phyloP scores from a whole-genome alignment of 208 protist species.

The Blechomonas ayalai region DNA sequence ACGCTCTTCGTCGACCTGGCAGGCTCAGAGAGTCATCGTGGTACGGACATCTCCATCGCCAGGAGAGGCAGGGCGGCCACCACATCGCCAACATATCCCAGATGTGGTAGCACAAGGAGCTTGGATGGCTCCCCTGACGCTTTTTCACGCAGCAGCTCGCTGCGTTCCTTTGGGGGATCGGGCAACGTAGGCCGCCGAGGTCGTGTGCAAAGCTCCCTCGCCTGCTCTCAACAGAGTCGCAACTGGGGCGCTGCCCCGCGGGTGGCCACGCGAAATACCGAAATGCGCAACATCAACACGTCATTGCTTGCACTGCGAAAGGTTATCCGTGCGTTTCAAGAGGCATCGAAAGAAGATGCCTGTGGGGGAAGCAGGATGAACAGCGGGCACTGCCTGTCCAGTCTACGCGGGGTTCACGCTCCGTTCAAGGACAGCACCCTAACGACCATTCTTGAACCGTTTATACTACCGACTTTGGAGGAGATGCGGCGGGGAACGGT shows the following conservation, averaged over 20 bases:
- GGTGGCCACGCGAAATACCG: conserved; percentile 19
- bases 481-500: neutral
- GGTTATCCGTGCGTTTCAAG: conserved; percentile 51
- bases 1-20: conserved; percentile 60
- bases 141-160: too few species aligned
- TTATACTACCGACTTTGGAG: conserved; percentile 19
- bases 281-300: conserved; percentile 70
- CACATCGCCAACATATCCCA: neutral
- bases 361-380: neutral
- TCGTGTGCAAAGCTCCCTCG: neutral
- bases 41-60: conserved; percentile 1
- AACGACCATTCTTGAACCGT: conserved; percentile 60
- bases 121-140: neutral
- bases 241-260: conserved; percentile 1
- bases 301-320: conserved; percentile 76
- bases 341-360: conserved; percentile 2
- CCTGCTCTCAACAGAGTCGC: neutral
- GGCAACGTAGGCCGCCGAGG: neutral
- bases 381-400: neutral
- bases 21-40: conserved; percentile 48
- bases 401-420: conserved; percentile 10
- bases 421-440: conserved; percentile 68
- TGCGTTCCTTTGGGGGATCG: too few species aligned
- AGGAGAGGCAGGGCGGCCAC: neutral
- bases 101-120: too few species aligned